Conservation (phyloP, 495 filamentous ascomycete genomes). For the Thermothielavioides terrestris region DNA sequence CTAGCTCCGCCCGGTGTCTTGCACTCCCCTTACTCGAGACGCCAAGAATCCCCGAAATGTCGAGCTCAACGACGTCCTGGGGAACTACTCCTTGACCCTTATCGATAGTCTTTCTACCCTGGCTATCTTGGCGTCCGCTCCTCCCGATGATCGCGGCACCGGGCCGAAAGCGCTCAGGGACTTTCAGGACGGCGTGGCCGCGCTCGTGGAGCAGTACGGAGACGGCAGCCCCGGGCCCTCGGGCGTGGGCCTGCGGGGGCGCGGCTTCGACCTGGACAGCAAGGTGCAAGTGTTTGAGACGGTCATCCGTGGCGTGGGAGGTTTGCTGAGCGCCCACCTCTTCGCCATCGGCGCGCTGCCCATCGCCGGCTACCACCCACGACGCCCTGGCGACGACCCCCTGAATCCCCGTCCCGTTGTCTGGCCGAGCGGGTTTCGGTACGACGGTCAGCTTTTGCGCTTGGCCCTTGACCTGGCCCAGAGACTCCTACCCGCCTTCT, state of each 20-base stretch:
- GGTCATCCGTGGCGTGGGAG: slow-evolving; percentile 87
- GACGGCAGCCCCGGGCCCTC: slow-evolving; percentile 63
- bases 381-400: slow-evolving; percentile 24
- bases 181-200: slow-evolving; percentile 72
- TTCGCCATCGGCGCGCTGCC: slow-evolving; percentile 86
- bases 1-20: slow-evolving; percentile 75
- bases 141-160: slow-evolving; percentile 37
- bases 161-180: slow-evolving; percentile 56
- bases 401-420: slow-evolving; percentile 45
- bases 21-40: slow-evolving; percentile 74
- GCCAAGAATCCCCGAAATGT: slow-evolving; percentile 68
- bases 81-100: slow-evolving; percentile 91
- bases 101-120: slow-evolving; percentile 92
- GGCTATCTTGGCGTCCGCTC: slow-evolving; percentile 75
- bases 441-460: slow-evolving; percentile 81
- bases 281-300: slow-evolving; percentile 99
- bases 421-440: slow-evolving; percentile 73
- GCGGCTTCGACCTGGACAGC: slow-evolving; percentile 91
- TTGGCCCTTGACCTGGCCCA: slow-evolving; percentile 76
- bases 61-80: slow-evolving; percentile 89
- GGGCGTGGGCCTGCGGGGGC: slow-evolving; percentile 62
- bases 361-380: slow-evolving; percentile 63
- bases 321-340: slow-evolving; percentile 83
- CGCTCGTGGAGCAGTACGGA: slow-evolving; percentile 78
- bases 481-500: slow-evolving; percentile 82